Conservation (phyloP, 257 asterid species). For the Catharanthus roseus region DNA sequence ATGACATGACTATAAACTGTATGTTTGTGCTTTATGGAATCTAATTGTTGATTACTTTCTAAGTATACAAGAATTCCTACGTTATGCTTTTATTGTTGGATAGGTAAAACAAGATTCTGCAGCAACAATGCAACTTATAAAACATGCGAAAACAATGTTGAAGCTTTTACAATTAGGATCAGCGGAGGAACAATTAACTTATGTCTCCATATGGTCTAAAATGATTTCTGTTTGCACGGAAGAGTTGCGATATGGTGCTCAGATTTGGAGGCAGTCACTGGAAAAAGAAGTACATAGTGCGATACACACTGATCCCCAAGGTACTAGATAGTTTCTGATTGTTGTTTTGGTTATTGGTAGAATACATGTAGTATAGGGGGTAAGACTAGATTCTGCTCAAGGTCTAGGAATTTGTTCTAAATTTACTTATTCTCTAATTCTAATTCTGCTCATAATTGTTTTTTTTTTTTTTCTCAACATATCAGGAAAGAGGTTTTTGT, state of each 20-base stretch:
- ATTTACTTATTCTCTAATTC: neutral
- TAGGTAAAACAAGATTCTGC: slow-evolving; percentile 62
- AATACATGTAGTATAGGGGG: neutral
- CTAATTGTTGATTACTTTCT: neutral
- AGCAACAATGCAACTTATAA: slow-evolving; percentile 53
- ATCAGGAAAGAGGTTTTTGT: slow-evolving; percentile 55
- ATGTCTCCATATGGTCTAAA: slow-evolving; percentile 59
- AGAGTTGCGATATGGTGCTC: slow-evolving; percentile 70
- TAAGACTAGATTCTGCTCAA: neutral
- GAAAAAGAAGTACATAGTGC: slow-evolving; percentile 41
- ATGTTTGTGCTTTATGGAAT: neutral
- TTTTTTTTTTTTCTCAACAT: neutral
- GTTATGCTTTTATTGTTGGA: slow-evolving; percentile 19
- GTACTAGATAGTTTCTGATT: slow-evolving; percentile 29
- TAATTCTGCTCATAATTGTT: slow-evolving; percentile 5
- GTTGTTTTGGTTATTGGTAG: neutral
- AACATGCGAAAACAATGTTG: slow-evolving; percentile 54
- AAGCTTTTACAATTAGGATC: slow-evolving; percentile 57
- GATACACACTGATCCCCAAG: slow-evolving; percentile 54
- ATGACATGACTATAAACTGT: neutral
- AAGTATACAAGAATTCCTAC: neutral
- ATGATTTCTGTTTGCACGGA: slow-evolving; percentile 51
- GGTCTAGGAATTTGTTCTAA: neutral
- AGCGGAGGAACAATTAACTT: slow-evolving; percentile 42
- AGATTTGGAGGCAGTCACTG: slow-evolving; percentile 55